Conservation (phyloP, 2,329 filamentous ascomycete species). For the Sporothrix sp. region DNA sequence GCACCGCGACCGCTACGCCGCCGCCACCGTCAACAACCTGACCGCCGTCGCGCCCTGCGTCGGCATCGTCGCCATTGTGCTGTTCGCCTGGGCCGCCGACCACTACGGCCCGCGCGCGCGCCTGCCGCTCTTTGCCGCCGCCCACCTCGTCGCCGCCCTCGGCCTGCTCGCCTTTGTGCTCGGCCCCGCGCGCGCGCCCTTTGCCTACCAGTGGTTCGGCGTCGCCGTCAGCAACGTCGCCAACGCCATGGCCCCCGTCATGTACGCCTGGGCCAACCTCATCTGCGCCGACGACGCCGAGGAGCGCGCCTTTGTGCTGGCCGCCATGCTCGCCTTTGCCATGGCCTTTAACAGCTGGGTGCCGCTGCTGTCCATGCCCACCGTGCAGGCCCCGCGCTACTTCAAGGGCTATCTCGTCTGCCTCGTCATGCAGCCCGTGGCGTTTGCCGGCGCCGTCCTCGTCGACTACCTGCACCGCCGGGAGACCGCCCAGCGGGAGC, state of each 20-base stretch:
- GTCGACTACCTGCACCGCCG: conserved; percentile 5
- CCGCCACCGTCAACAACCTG: conserved; percentile 15
- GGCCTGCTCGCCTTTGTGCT: conserved; percentile 7
- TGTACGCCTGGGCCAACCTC: conserved; percentile 29
- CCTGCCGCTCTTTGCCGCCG: conserved; percentile 7
- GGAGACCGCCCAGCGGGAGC: not conserved
- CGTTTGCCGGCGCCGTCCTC: not conserved
- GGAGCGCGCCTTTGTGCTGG: conserved; percentile 32
- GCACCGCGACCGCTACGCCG: conserved; percentile 4
- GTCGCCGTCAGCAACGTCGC: conserved; percentile 12
- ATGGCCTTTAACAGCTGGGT: conserved; percentile 31
- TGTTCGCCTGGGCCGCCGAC: conserved; percentile 9
- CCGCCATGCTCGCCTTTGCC: conserved; percentile 31
- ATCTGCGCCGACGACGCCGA: conserved; percentile 30
- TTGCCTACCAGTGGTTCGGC: conserved; percentile 14
- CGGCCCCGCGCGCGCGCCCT: conserved; percentile 2
- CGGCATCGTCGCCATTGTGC: conserved; percentile 12
- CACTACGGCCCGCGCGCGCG: conserved; percentile 4
- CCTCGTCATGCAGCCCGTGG: conserved; percentile 10
- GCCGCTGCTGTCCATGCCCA: conserved; percentile 24
- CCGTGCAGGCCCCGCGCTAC: conserved; percentile 24
- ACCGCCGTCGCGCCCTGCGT: conserved; percentile 12
- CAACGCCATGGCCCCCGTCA: conserved; percentile 14
- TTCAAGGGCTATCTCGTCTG: conserved; percentile 21
- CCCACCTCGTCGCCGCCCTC: conserved; percentile 8